A percentile compares a stretch with the other conserved stretches of the same genome.
phyloP scores from a whole-genome alignment of 257 asterid species.

The Nicotiana sylvestris region DNA sequence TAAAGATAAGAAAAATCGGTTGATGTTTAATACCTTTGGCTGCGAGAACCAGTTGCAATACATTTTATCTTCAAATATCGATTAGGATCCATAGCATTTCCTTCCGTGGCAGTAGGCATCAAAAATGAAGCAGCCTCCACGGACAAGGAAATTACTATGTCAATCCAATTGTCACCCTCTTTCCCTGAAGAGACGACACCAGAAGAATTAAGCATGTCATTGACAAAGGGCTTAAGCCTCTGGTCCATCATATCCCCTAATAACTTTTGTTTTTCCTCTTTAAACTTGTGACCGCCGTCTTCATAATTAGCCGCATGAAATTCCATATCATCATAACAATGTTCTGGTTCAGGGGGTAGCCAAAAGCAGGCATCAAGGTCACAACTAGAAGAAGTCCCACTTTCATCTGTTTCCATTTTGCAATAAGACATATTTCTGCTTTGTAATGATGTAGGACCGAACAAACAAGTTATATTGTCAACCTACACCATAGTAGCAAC shows the following conservation, averaged over 20 bases:
- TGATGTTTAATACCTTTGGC: conserved; percentile 46
- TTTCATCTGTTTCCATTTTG: neutral
- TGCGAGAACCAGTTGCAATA: conserved; percentile 65
- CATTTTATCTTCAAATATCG: conserved; percentile 85
- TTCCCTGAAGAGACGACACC: conserved; percentile 36
- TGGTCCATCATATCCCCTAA: conserved; percentile 70
- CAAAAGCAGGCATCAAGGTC: conserved; percentile 50
- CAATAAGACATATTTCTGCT: no score
- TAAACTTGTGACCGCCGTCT: conserved; percentile 45
- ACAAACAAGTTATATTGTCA: neutral
- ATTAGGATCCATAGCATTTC: conserved; percentile 90
- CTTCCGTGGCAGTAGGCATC: conserved; percentile 64
- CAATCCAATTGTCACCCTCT: conserved; percentile 54
- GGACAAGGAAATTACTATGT: conserved; percentile 69
- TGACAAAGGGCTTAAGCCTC: conserved; percentile 64
- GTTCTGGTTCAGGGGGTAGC: conserved; percentile 76
- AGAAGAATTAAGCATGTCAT: conserved; percentile 62
- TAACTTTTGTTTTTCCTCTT: conserved; percentile 56
- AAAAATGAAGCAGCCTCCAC: conserved; percentile 93
- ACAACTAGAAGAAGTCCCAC: conserved; percentile 29
- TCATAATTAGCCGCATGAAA: conserved; percentile 53
- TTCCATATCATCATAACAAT: conserved; percentile 44
- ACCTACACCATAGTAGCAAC: neutral
- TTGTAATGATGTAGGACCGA: no score
- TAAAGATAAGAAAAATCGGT: neutral